Conservation (phyloP, 2,329 filamentous ascomycete genomes). For the Aureobasidium sp. region DNA sequence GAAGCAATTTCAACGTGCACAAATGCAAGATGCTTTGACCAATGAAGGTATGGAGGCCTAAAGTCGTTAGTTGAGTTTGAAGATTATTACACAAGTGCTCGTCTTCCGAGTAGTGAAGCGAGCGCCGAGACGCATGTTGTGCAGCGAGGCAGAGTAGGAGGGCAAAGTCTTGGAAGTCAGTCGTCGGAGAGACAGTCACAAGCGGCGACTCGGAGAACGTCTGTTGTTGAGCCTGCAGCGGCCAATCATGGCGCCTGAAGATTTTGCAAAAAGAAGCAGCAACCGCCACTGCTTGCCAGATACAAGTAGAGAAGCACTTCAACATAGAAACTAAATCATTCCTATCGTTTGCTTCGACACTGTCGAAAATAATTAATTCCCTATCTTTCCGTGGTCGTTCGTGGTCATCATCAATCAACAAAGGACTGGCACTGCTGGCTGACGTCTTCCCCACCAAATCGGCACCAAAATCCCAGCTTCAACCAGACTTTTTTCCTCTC, state of each 20-base stretch:
- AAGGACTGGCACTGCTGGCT: not conserved
- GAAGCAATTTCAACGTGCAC: slow-evolving; percentile 2
- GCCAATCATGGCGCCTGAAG: slow-evolving; percentile 4
- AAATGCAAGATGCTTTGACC: slow-evolving; percentile 4
- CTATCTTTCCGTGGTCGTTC: not conserved
- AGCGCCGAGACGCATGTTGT: not conserved
- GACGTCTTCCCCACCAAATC: slow-evolving; percentile 3
- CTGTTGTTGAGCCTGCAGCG: slow-evolving; percentile 8
- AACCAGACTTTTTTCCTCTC: slow-evolving; percentile 14
- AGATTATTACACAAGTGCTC: not conserved
- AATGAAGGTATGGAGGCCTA: not conserved
- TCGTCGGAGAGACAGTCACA: not conserved
- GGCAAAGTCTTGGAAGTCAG: not conserved
- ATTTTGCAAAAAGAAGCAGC: not conserved
- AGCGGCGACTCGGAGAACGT: not conserved
- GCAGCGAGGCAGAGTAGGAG: not conserved
- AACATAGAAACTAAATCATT: not conserved
- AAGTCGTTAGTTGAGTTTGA: not conserved
- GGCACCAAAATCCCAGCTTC: not conserved
- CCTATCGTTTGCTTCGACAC: not conserved
- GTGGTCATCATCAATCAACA: not conserved
- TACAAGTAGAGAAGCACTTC: not conserved
- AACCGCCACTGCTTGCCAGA: not conserved
- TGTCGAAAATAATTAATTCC: not conserved
- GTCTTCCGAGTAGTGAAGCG: not conserved